Percentiles rank a stretch among this genome's conserved stretches.
Evolutionary conservation across 2,329 filamentous ascomycete genomes (phyloP).

Genomic region (Lachnellula occidentalis): DNA sequence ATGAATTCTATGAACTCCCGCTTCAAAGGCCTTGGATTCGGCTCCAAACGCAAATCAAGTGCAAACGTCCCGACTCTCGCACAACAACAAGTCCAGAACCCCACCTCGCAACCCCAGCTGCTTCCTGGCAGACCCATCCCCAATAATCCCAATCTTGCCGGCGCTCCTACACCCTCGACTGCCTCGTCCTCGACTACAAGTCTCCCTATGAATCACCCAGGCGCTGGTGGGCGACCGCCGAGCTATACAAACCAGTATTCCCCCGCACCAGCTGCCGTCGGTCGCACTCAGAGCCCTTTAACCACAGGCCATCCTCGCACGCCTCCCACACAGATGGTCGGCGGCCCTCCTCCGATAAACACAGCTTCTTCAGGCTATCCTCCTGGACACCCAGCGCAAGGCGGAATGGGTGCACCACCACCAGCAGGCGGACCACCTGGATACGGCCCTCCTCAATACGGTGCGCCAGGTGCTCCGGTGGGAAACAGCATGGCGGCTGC

Average conservation of each 20-base stretch:
- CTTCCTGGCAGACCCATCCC: slow-evolving; percentile 21
- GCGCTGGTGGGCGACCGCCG: slow-evolving; percentile 54
- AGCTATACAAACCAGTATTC: slow-evolving; percentile 56
- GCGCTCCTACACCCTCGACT: slow-evolving; percentile 33
- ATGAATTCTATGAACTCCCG: slow-evolving; percentile 78
- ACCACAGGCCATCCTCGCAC: slow-evolving; percentile 27
- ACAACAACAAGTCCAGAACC: slow-evolving; percentile 16
- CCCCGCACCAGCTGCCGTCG: slow-evolving; percentile 42
- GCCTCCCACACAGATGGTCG: slow-evolving; percentile 36
- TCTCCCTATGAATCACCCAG: slow-evolving; percentile 59
- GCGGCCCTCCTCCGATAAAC: slow-evolving; percentile 63
- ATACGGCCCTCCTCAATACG: slow-evolving; percentile 30
- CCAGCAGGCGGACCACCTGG: slow-evolving; percentile 28
- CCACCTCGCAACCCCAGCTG: slow-evolving; percentile 23
- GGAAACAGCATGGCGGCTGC: slow-evolving; percentile 22
- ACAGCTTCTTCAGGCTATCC: slow-evolving; percentile 58
- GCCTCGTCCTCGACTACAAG: slow-evolving; percentile 45
- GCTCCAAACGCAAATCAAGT: slow-evolving; percentile 66
- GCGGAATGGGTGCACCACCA: slow-evolving; percentile 33
- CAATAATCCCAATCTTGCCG: neutral
- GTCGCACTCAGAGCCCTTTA: slow-evolving; percentile 43
- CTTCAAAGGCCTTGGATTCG: slow-evolving; percentile 75
- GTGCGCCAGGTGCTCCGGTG: slow-evolving; percentile 19
- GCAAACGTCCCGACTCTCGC: slow-evolving; percentile 44
- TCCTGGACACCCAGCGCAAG: slow-evolving; percentile 42